Percentiles rank a stretch among this genome's conserved stretches.
Evolutionary conservation across 768 basidiomycete species (phyloP).

Genomic region (Leucogyrophana mollusca): DNA sequence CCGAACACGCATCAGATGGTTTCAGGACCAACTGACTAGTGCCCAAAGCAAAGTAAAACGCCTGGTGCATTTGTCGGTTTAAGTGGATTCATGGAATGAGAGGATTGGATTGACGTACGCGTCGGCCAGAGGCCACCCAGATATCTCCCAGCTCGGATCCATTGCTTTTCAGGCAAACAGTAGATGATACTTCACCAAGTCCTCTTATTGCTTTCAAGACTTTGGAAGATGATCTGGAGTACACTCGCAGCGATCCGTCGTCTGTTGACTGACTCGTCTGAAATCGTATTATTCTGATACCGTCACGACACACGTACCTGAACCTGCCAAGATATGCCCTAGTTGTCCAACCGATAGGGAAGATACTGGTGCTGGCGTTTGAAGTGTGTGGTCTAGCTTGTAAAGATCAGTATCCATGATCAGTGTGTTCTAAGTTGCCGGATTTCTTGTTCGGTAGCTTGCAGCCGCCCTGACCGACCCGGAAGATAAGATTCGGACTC

Average conservation of each 20-base stretch:
- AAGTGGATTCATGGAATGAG: too few species aligned
- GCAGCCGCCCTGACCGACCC: too few species aligned
- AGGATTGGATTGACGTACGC: conserved; percentile 37
- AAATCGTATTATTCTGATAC: too few species aligned
- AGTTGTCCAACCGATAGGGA: conserved; percentile 50
- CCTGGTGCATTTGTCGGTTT: conserved; percentile 10
- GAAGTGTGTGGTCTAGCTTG: conserved; percentile 20
- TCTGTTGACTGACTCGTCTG: conserved; percentile 40
- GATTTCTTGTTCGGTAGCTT: too few species aligned
- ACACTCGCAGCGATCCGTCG: conserved; percentile 70
- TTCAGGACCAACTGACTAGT: conserved; percentile 52
- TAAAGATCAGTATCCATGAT: too few species aligned
- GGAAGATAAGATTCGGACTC: too few species aligned
- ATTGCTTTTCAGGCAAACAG: conserved; percentile 43
- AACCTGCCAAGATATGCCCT: conserved; percentile 56
- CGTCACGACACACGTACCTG: too few species aligned
- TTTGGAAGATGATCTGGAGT: conserved; percentile 56
- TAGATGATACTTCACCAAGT: conserved; percentile 62
- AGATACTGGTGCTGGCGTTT: conserved; percentile 51
- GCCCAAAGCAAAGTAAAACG: conserved; percentile 44
- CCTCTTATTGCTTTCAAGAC: conserved; percentile 64
- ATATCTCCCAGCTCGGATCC: conserved; percentile 44
- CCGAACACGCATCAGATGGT: conserved; percentile 44
- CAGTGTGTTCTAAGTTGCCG: too few species aligned
- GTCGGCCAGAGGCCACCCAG: conserved; percentile 67